Conservation (phyloP, 306 rosid species). For the Casuarina cunninghamiana region DNA sequence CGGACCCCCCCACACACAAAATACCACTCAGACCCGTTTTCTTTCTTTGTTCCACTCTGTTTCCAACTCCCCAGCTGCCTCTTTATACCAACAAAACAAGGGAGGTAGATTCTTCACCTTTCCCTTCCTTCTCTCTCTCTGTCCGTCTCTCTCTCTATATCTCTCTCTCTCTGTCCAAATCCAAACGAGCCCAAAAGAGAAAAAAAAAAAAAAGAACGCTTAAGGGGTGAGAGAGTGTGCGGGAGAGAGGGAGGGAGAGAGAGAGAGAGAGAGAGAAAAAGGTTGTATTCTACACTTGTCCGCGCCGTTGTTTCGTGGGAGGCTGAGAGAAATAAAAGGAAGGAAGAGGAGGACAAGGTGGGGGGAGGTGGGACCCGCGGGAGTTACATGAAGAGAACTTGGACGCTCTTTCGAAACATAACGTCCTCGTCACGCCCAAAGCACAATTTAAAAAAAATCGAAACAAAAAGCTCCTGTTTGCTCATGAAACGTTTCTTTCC, state of each 20-base stretch:
- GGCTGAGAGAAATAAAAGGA: slow-evolving; percentile 17
- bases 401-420: slow-evolving; percentile 66
- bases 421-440: slow-evolving; percentile 64
- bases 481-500: slow-evolving; percentile 14
- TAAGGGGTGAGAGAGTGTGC: background rate
- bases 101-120: background rate
- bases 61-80: slow-evolving; percentile 1
- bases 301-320: slow-evolving; percentile 73
- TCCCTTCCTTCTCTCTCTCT: slow-evolving; percentile 3
- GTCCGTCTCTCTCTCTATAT: slow-evolving; percentile 7
- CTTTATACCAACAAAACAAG: background rate
- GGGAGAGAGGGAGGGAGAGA: slow-evolving; percentile 1
- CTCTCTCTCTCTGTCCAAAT: slow-evolving; percentile 2
- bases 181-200: background rate
- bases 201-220: slow-evolving; percentile 14
- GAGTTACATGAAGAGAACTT: slow-evolving; percentile 93
- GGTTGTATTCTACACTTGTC: slow-evolving; percentile 8
- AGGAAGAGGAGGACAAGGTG: slow-evolving; percentile 19
- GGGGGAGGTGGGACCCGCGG: slow-evolving; percentile 51
- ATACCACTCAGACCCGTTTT: background rate
- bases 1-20: background rate
- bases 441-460: background rate
- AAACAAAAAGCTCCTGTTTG: background rate
- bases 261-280: slow-evolving; percentile 16
- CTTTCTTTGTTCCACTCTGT: background rate